phyloP scores from a whole-genome alignment of 768 basidiomycete genomes.

The Panaeolus papilionaceus region DNA sequence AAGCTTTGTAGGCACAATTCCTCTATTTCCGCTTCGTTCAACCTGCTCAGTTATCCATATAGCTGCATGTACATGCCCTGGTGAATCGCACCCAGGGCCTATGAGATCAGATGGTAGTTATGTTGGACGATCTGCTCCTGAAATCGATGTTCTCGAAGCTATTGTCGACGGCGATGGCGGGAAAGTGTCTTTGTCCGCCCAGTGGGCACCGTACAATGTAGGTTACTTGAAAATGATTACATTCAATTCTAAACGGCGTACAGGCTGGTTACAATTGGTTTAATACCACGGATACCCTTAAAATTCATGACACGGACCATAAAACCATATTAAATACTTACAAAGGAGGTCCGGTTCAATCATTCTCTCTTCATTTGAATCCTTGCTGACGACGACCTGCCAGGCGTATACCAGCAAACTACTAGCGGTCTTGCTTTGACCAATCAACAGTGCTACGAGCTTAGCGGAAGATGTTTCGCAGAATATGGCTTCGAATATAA shows the following conservation, averaged over 20 bases:
- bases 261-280: slow-evolving; percentile 64
- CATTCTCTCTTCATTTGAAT: slow-evolving; percentile 24
- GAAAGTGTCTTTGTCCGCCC: slow-evolving; percentile 52
- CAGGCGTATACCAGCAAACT: slow-evolving; percentile 69
- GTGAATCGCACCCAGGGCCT: slow-evolving; percentile 51
- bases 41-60: neutral
- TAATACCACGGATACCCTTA: slow-evolving; percentile 53
- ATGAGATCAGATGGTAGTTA: slow-evolving; percentile 55
- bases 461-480: slow-evolving; percentile 36
- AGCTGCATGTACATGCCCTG: slow-evolving; percentile 49
- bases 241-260: slow-evolving; percentile 29
- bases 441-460: slow-evolving; percentile 72
- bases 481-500: slow-evolving; percentile 59
- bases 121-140: slow-evolving; percentile 70
- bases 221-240: slow-evolving; percentile 42
- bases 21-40: neutral
- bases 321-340: slow-evolving; percentile 59
- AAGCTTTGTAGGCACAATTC: slow-evolving; percentile 35
- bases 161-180: slow-evolving; percentile 39
- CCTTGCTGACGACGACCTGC: slow-evolving; percentile 39
- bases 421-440: slow-evolving; percentile 71
- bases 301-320: slow-evolving; percentile 49
- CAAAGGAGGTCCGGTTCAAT: slow-evolving; percentile 56
- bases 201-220: slow-evolving; percentile 68
- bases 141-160: slow-evolving; percentile 77